Percentiles rank a stretch among this genome's conserved stretches.
phyloP scores from a whole-genome alignment of 2,329 filamentous ascomycete species.

The Epichloe typhina region DNA sequence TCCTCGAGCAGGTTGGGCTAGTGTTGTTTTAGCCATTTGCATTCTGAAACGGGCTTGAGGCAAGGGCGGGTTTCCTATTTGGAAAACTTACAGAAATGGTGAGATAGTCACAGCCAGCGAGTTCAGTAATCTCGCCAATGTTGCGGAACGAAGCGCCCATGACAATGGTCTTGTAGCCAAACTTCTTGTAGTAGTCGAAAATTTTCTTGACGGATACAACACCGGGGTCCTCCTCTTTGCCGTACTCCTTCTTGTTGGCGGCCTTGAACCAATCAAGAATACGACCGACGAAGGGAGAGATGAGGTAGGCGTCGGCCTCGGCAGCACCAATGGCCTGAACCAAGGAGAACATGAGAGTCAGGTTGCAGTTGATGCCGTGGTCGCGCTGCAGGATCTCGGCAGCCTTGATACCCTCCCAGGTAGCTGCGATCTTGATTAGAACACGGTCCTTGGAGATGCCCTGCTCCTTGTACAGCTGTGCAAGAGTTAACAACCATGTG shows the following conservation, averaged over 20 bases:
- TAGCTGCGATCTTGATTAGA: constrained; percentile 97
- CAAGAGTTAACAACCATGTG: constrained; percentile 4
- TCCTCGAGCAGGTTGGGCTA: constrained; percentile 89
- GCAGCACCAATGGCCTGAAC: constrained; percentile 91
- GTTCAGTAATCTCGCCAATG: constrained; percentile 91
- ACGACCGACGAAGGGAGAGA: constrained; percentile 97
- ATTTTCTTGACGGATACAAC: constrained; percentile 87
- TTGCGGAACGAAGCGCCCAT: constrained; percentile 99
- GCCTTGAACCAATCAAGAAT: constrained; percentile 99
- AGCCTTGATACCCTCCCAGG: constrained; percentile 99
- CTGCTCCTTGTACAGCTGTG: constrained; percentile 81
- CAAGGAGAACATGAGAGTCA: constrained; percentile 96
- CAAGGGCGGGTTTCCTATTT: constrained; percentile 10
- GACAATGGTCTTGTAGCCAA: constrained; percentile 96
- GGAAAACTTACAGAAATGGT: constrained; percentile 68
- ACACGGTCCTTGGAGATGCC: constrained; percentile 89
- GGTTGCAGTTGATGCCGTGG: constrained; percentile 95
- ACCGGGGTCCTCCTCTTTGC: constrained; percentile 83
- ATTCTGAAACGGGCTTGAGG: background rate
- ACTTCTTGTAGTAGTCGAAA: constrained; percentile 99
- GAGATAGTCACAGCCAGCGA: constrained; percentile 96
- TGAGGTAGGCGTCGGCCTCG: constrained; percentile 91
- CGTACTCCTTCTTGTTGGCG: constrained; percentile 83
- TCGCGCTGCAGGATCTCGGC: constrained; percentile 92
- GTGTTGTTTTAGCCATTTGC: constrained; percentile 6